Conservation (phyloP, 2,329 filamentous ascomycete genomes). For the Fusarium siculi region DNA sequence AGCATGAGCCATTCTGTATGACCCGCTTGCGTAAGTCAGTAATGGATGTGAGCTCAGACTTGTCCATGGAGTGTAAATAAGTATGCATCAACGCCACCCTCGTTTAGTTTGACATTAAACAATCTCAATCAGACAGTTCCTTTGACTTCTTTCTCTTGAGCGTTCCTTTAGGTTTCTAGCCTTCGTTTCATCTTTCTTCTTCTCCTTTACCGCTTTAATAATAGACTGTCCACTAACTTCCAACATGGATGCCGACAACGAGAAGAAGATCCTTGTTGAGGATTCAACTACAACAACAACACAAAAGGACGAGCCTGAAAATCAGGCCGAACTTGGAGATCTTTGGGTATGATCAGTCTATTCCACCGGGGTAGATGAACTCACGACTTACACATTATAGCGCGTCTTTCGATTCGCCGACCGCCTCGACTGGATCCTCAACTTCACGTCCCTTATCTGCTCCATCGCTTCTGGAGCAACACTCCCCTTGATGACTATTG, state of each 20-base stretch:
- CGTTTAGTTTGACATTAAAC: neutral
- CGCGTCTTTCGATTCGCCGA: slow-evolving; percentile 32
- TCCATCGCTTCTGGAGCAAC: slow-evolving; percentile 22
- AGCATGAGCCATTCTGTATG: slow-evolving; percentile 1
- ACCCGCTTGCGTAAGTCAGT: neutral
- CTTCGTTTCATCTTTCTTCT: neutral
- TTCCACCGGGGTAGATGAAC: fast-evolving
- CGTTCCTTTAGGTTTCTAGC: neutral
- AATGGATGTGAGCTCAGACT: neutral
- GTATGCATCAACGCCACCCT: neutral
- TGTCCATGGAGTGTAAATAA: neutral
- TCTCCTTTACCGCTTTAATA: neutral
- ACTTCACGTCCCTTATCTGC: slow-evolving; percentile 13
- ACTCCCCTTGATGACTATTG: slow-evolving; percentile 27
- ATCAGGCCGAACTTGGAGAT: slow-evolving; percentile 4
- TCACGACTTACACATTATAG: neutral
- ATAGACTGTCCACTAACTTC: neutral
- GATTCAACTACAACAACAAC: neutral
- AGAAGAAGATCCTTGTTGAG: slow-evolving; percentile 13
- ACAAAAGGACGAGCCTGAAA: slow-evolving; percentile 7
- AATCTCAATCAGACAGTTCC: neutral
- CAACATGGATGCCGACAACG: slow-evolving; percentile 5
- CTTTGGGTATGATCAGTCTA: slow-evolving; percentile 7
- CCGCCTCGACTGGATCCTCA: slow-evolving; percentile 26
- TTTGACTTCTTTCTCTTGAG: neutral